Conservation (phyloP, 495 filamentous ascomycete species). For the Hypoxylon subgilvum region DNA sequence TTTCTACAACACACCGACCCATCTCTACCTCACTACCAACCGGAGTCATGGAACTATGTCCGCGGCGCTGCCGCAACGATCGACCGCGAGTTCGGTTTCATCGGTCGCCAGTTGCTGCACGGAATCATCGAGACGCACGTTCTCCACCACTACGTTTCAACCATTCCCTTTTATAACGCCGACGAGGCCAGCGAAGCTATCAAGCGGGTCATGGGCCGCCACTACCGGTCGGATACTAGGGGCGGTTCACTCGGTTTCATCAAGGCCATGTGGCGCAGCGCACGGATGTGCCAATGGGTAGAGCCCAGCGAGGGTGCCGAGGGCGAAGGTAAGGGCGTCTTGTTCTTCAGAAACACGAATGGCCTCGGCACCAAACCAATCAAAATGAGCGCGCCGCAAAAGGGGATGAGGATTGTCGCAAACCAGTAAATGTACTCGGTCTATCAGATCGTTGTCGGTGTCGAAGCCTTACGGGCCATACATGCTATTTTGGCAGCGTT, state of each 20-base stretch:
- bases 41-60: slow-evolving; percentile 79
- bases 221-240: slow-evolving; percentile 73
- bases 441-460: not conserved
- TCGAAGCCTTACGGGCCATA: not conserved
- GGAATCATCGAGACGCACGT: slow-evolving; percentile 94
- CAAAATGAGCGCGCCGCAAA: slow-evolving; percentile 48
- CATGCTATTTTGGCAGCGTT: not conserved
- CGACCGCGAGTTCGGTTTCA: slow-evolving; percentile 88
- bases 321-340: slow-evolving; percentile 67
- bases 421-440: slow-evolving; percentile 3
- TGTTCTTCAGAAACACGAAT: slow-evolving; percentile 81
- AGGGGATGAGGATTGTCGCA: slow-evolving; percentile 10
- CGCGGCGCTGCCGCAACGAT: slow-evolving; percentile 87
- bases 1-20: slow-evolving; percentile 93
- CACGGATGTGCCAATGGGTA: slow-evolving; percentile 79
- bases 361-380: slow-evolving; percentile 69
- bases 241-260: slow-evolving; percentile 70
- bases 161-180: slow-evolving; percentile 89
- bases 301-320: slow-evolving; percentile 69
- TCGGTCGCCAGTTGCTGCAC: slow-evolving; percentile 84
- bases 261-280: slow-evolving; percentile 66
- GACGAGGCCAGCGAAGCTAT: slow-evolving; percentile 87
- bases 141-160: slow-evolving; percentile 83
- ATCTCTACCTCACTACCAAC: slow-evolving; percentile 80
- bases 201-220: slow-evolving; percentile 78